Evolutionary conservation across 139 green algal genomes (phyloP).

Genomic region (Chlorella sp.): DNA sequence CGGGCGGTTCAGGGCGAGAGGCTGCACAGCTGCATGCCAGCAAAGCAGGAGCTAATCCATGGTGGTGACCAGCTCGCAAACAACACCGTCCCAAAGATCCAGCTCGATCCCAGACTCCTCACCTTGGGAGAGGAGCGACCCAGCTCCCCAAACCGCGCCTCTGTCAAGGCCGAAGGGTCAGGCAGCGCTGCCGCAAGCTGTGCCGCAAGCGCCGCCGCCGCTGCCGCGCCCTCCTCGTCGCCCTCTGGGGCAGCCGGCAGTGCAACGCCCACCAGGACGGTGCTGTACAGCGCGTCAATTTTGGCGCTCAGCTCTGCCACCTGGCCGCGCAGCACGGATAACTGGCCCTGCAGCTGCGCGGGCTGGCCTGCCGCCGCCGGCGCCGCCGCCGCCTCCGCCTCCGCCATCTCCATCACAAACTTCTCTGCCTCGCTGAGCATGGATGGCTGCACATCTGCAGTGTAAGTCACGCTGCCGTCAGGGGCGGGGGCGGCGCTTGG

Average conservation of each 20-base stretch:
- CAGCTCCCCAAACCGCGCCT: constrained; percentile 54
- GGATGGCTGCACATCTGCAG: too few relatives aligned
- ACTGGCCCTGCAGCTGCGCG: constrained; percentile 11
- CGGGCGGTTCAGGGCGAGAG: too few relatives aligned
- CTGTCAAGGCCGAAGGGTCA: constrained; percentile 21
- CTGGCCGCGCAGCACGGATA: constrained; percentile 23
- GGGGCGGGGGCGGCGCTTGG: too few relatives aligned
- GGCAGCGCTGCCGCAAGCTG: background rate
- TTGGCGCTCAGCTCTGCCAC: constrained; percentile 35
- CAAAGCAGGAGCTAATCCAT: too few relatives aligned
- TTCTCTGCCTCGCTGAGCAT: constrained; percentile 41
- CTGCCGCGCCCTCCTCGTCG: background rate
- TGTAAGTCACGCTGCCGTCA: too few relatives aligned
- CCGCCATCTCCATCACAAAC: constrained; percentile 34
- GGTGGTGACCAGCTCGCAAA: too few relatives aligned
- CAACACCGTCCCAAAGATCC: too few relatives aligned
- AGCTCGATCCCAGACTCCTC: too few relatives aligned
- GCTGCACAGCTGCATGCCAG: too few relatives aligned
- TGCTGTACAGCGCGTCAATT: constrained; percentile 62
- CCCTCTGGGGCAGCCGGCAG: background rate
- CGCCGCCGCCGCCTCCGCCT: background rate
- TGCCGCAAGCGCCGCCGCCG: background rate
- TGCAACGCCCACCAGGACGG: constrained; percentile 42
- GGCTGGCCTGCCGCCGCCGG: background rate
- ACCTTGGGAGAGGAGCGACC: constrained; percentile 33